These are phyloP conservation scores for Clarireedia paspali DNA, from an alignment of 2,329 filamentous ascomycete genomes.

Conservation along the genomic window DNA sequence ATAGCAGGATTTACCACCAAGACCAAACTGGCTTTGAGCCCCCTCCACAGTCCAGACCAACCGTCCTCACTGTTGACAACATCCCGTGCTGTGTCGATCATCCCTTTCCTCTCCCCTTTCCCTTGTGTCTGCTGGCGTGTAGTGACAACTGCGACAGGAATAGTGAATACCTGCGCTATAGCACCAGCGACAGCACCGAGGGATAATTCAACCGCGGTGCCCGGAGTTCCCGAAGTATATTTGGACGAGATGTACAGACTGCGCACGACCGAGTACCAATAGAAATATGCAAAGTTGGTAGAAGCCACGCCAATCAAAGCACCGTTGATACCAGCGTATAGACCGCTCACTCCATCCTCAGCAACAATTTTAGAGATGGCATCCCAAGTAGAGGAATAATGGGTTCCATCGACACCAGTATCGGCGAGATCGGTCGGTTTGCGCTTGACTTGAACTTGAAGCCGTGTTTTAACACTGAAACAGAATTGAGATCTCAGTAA, in stretches of 20 bases:
- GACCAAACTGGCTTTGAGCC: slow-evolving; percentile 90
- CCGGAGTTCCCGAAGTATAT: slow-evolving; percentile 55
- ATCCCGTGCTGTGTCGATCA: slow-evolving; percentile 81
- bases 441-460: slow-evolving; percentile 86
- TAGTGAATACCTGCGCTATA: slow-evolving; percentile 89
- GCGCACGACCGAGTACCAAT: slow-evolving; percentile 92
- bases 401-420: slow-evolving; percentile 45
- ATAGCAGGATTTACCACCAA: slow-evolving; percentile 95
- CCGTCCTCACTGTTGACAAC: slow-evolving; percentile 89
- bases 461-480: slow-evolving; percentile 80
- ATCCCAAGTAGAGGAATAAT: slow-evolving; percentile 84
- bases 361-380: slow-evolving; percentile 78
- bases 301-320: slow-evolving; percentile 87
- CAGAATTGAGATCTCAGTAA: not conserved
- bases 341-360: slow-evolving; percentile 70
- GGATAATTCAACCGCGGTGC: slow-evolving; percentile 73
- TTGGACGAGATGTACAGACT: slow-evolving; percentile 62
- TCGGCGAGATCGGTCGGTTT: slow-evolving; percentile 38
- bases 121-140: slow-evolving; percentile 91
- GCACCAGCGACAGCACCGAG: slow-evolving; percentile 85
- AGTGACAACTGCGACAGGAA: slow-evolving; percentile 90
- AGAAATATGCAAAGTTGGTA: slow-evolving; percentile 99
- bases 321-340: slow-evolving; percentile 85
- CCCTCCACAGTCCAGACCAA: slow-evolving; percentile 82
- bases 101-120: slow-evolving; percentile 75